phyloP scores from a whole-genome alignment of 371 early-diverging fungal genomes.

The Synchytrium microbalum region DNA sequence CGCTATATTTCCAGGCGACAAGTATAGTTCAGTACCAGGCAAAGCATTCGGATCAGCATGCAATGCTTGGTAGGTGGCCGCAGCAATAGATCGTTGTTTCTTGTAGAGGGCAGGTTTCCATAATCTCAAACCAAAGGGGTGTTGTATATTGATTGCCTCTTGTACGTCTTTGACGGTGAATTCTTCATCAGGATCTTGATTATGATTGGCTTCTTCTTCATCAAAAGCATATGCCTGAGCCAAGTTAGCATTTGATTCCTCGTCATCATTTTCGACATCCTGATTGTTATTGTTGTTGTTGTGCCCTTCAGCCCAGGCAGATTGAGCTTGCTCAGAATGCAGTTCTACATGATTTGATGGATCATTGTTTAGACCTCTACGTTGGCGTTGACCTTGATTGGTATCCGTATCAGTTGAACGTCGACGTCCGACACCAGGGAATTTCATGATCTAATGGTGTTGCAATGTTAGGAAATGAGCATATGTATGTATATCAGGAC shows the following conservation, averaged over 20 bases:
- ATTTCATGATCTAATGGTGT: too few relatives aligned
- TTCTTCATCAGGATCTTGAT: slow-evolving; percentile 24
- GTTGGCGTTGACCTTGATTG: too few relatives aligned
- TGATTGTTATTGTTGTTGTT: neutral
- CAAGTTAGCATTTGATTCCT: neutral
- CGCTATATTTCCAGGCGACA: slow-evolving; percentile 72
- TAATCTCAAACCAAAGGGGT: slow-evolving; percentile 90
- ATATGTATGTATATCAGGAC: too few relatives aligned
- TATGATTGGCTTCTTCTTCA: slow-evolving; percentile 12
- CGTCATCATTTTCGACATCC: slow-evolving; percentile 2
- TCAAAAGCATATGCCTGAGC: neutral
- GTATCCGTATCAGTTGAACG: too few relatives aligned
- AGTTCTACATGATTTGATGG: too few relatives aligned
- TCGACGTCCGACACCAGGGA: too few relatives aligned
- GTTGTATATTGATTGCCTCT: slow-evolving; percentile 45
- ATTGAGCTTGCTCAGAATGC: too few relatives aligned
- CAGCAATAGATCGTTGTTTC: slow-evolving; percentile 79
- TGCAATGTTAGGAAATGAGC: too few relatives aligned
- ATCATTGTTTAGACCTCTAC: too few relatives aligned
- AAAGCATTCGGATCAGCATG: slow-evolving; percentile 47
- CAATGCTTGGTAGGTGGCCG: slow-evolving; percentile 67
- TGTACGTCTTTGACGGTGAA: slow-evolving; percentile 16
- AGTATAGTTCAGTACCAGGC: slow-evolving; percentile 44
- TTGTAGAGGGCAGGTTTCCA: slow-evolving; percentile 97
- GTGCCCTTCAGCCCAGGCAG: neutral